These are phyloP conservation scores for Pythium phragmitis DNA, from an alignment of 352 stramenopile species.

Conservation along the genomic window DNA sequence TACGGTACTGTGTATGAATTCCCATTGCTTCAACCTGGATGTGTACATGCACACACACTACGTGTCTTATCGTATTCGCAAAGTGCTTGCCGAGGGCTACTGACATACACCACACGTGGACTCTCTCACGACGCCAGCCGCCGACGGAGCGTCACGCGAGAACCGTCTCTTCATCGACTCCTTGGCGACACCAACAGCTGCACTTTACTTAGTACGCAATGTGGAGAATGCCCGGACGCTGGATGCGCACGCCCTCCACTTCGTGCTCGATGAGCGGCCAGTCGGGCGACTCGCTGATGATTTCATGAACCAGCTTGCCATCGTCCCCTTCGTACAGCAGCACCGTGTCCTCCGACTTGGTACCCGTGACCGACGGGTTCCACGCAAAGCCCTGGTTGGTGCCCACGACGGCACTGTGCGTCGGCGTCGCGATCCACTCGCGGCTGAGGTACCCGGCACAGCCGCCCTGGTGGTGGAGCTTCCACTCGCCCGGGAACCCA, in stretches of 20 bases:
- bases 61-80: too few relatives aligned
- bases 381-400: constrained; percentile 63
- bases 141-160: too few relatives aligned
- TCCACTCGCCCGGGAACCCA: constrained; percentile 63
- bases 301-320: constrained; percentile 39
- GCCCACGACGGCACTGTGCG: constrained; percentile 31
- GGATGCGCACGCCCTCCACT: constrained; percentile 44
- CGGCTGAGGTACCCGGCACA: constrained; percentile 66
- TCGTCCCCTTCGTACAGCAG: constrained; percentile 34
- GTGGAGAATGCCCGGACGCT: constrained; percentile 60
- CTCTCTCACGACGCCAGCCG: too few relatives aligned
- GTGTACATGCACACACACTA: too few relatives aligned
- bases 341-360: constrained; percentile 74
- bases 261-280: constrained; percentile 60
- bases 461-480: constrained; percentile 65
- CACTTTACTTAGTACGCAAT: constrained; percentile 37
- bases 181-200: neutral
- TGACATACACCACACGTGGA: too few relatives aligned
- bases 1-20: too few relatives aligned
- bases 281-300: constrained; percentile 48
- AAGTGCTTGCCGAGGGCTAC: too few relatives aligned
- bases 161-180: neutral
- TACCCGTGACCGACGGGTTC: constrained; percentile 72
- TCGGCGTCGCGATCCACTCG: constrained; percentile 67
- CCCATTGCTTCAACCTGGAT: too few relatives aligned